Percentiles rank a stretch among this genome's conserved stretches.
Conservation (phyloP, 225 moss, liverwort and hornwort genomes). For the Bryum argenteum region DNA sequence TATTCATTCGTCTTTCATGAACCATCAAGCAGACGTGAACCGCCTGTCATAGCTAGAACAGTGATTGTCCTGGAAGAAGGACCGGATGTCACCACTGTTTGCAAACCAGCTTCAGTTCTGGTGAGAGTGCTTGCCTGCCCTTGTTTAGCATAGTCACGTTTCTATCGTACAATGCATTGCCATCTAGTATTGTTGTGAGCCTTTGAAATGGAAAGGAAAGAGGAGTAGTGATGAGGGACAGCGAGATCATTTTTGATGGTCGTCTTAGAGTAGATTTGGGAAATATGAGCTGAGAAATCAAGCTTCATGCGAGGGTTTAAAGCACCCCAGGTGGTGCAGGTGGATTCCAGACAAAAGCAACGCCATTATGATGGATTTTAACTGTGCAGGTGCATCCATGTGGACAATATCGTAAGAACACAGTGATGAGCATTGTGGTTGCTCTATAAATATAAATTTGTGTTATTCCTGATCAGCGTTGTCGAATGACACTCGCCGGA, state of each 20-base stretch:
- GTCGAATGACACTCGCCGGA: too few relatives aligned
- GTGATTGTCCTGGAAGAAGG: constrained; percentile 73
- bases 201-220: not conserved
- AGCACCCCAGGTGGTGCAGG: not conserved
- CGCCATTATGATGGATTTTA: constrained; percentile 14
- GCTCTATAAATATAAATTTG: too few relatives aligned
- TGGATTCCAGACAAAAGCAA: not conserved
- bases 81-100: constrained; percentile 77
- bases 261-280: not conserved
- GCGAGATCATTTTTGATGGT: not conserved
- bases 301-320: not conserved
- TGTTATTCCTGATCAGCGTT: too few relatives aligned
- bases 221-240: constrained; percentile 2
- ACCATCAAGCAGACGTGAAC: constrained; percentile 75
- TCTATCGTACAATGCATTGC: constrained; percentile 26
- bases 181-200: constrained; percentile 4
- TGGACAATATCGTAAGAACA: constrained; percentile 98
- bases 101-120: constrained; percentile 93
- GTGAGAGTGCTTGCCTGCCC: constrained; percentile 59
- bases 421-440: constrained; percentile 86
- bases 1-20: constrained; percentile 9
- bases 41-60: constrained; percentile 77
- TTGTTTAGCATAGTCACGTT: constrained; percentile 9
- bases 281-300: not conserved
- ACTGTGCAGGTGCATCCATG: constrained; percentile 85